phyloP scores from a whole-genome alignment of 106 monocot genomes.

The Dactylorhiza incarnata region DNA sequence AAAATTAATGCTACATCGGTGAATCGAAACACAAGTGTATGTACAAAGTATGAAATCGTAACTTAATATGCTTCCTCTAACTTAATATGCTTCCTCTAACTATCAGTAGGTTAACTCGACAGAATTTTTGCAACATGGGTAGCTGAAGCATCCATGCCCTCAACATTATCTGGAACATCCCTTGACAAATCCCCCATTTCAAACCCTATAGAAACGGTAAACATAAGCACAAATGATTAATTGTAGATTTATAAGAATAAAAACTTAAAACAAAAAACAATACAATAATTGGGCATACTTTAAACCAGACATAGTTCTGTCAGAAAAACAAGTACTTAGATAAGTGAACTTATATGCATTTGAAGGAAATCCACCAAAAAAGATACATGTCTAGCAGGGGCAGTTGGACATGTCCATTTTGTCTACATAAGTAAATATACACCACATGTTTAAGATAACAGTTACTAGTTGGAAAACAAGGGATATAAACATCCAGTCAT shows the following conservation, averaged over 20 bases:
- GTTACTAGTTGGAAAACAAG: background rate
- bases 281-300: background rate
- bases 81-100: too few species aligned
- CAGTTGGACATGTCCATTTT: slow-evolving; percentile 99
- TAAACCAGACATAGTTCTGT: background rate
- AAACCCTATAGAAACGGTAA: slow-evolving; percentile 67
- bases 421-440: slow-evolving; percentile 38
- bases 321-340: background rate
- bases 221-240: too few species aligned
- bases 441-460: background rate
- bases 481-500: too few species aligned
- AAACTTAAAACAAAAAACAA: background rate
- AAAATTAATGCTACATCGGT: too few species aligned
- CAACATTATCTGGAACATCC: slow-evolving; percentile 74
- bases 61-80: too few species aligned
- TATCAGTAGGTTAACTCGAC: slow-evolving; percentile 83
- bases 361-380: slow-evolving; percentile 92
- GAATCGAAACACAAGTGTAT: too few species aligned
- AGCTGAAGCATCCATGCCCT: slow-evolving; percentile 91
- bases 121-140: slow-evolving; percentile 89
- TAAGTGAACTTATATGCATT: slow-evolving; percentile 69
- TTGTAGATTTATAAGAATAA: slow-evolving; percentile 3
- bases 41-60: too few species aligned
- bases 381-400: slow-evolving; percentile 74
- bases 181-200: slow-evolving; percentile 83